phyloP scores from a whole-genome alignment of 106 monocot genomes.

The Agapanthus africanus region DNA sequence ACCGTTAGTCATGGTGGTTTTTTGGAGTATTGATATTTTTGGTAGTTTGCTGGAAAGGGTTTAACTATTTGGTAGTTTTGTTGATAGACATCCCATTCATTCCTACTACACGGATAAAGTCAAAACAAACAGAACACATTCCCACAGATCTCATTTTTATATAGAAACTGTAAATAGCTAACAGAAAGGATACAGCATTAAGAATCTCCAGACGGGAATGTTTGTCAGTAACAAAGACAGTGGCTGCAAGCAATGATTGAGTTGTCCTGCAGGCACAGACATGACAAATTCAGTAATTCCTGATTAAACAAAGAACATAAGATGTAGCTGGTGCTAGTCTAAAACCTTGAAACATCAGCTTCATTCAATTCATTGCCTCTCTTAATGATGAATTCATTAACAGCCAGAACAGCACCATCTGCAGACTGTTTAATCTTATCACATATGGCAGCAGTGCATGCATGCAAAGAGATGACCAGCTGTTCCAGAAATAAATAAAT shows the following conservation, averaged over 20 bases:
- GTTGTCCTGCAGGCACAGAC: conserved; percentile 49
- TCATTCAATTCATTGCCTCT: conserved; percentile 81
- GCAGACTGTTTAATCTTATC: conserved; percentile 94
- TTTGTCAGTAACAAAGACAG: conserved; percentile 59
- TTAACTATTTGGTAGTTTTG: too few species aligned
- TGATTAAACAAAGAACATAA: not conserved
- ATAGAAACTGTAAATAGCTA: conserved; percentile 3
- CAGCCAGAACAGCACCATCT: conserved; percentile 90
- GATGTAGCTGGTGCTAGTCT: not conserved
- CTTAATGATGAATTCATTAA: conserved; percentile 72
- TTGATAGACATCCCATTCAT: too few species aligned
- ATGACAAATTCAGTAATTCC: not conserved
- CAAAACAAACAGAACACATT: not conserved
- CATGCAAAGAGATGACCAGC: conserved; percentile 74
- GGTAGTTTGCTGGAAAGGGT: too few species aligned
- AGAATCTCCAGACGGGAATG: conserved; percentile 87
- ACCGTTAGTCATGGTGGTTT: too few species aligned
- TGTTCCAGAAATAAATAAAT: conserved; percentile 34
- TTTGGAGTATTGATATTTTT: too few species aligned
- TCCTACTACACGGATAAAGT: too few species aligned
- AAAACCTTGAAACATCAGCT: conserved; percentile 82
- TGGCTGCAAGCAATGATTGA: conserved; percentile 78
- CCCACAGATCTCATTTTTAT: not conserved
- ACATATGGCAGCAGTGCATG: conserved; percentile 64
- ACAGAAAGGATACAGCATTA: conserved; percentile 67